Evolutionary conservation across 1,139 yeast genomes (phyloP).

Genomic region (Entelexis sorbosivorans): DNA sequence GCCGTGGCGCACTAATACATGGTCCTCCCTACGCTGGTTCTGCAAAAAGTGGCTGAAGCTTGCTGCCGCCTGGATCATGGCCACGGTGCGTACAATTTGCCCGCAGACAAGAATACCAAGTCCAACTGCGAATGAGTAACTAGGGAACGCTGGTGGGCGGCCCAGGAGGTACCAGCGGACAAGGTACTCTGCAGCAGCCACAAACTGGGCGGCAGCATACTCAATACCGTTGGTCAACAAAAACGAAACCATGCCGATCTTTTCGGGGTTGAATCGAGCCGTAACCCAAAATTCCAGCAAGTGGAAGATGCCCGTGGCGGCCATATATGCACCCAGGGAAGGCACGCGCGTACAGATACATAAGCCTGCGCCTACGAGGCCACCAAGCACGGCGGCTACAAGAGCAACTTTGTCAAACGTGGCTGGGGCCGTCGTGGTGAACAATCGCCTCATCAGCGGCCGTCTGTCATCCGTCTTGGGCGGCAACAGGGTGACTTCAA

Average conservation of each 20-base stretch:
- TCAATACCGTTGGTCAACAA: constrained; percentile 59
- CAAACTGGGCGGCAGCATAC: constrained; percentile 52
- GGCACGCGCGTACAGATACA: not conserved
- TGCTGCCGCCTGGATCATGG: constrained; percentile 79
- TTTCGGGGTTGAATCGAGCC: constrained; percentile 54
- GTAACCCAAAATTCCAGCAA: constrained; percentile 72
- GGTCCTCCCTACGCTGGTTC: constrained; percentile 41
- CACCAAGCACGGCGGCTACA: constrained; percentile 33
- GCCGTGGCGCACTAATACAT: constrained; percentile 60
- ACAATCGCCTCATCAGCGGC: constrained; percentile 1
- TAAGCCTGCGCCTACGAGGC: constrained; percentile 15
- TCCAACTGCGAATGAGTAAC: not conserved
- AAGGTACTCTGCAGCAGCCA: constrained; percentile 41
- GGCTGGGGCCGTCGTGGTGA: constrained; percentile 20
- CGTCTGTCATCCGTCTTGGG: not conserved
- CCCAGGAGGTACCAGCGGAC: not conserved
- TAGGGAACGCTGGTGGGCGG: not conserved
- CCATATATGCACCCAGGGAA: constrained; percentile 38
- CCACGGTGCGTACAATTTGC: constrained; percentile 54
- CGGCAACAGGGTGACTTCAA: constrained; percentile 1
- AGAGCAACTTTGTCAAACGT: constrained; percentile 30
- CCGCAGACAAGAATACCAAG: constrained; percentile 41
- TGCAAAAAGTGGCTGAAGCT: constrained; percentile 83
- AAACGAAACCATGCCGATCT: constrained; percentile 61
- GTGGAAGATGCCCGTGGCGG: constrained; percentile 54